A percentile compares a stretch with the other conserved stretches of the same genome.
Conservation (phyloP, 2,329 filamentous ascomycete species). For the Orbilia javanica region DNA sequence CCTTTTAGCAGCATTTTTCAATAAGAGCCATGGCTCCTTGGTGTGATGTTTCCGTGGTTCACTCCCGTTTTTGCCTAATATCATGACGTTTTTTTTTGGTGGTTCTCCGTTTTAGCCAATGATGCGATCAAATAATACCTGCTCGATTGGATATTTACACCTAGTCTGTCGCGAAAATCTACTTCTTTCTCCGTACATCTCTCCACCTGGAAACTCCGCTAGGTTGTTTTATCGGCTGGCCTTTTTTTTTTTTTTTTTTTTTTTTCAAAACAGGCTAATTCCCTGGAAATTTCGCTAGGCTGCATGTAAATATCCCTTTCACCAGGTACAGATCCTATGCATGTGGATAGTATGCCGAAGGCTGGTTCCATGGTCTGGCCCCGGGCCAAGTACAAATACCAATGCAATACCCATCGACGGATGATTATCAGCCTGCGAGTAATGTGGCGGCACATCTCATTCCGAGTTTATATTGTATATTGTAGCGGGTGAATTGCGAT, state of each 20-base stretch:
- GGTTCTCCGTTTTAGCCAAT: slow-evolving; percentile 46
- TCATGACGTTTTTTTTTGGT: slow-evolving; percentile 39
- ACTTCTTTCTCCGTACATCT: not conserved
- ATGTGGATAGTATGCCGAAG: slow-evolving; percentile 24
- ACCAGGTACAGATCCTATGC: slow-evolving; percentile 21
- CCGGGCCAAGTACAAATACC: slow-evolving; percentile 9
- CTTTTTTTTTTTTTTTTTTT: too few species aligned
- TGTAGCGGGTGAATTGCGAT: slow-evolving; percentile 17
- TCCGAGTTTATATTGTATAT: slow-evolving; percentile 8
- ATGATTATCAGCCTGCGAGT: slow-evolving; percentile 28
- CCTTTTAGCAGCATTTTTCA: not conserved
- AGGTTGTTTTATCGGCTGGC: slow-evolving; percentile 31
- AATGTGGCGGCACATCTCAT: slow-evolving; percentile 35
- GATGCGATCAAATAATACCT: slow-evolving; percentile 7
- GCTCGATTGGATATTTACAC: slow-evolving; percentile 2
- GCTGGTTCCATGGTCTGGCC: slow-evolving; percentile 15
- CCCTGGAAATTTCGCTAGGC: slow-evolving; percentile 48
- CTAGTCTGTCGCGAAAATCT: not conserved
- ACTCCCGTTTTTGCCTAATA: slow-evolving; percentile 57
- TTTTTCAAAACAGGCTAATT: slow-evolving; percentile 39
- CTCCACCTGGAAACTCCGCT: slow-evolving; percentile 38
- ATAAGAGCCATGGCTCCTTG: slow-evolving; percentile 42
- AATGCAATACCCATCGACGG: too few species aligned
- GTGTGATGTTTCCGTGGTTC: slow-evolving; percentile 53
- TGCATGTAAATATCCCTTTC: slow-evolving; percentile 25